Conservation (phyloP, 2,329 filamentous ascomycete species). For the Leptographium lundbergii region DNA sequence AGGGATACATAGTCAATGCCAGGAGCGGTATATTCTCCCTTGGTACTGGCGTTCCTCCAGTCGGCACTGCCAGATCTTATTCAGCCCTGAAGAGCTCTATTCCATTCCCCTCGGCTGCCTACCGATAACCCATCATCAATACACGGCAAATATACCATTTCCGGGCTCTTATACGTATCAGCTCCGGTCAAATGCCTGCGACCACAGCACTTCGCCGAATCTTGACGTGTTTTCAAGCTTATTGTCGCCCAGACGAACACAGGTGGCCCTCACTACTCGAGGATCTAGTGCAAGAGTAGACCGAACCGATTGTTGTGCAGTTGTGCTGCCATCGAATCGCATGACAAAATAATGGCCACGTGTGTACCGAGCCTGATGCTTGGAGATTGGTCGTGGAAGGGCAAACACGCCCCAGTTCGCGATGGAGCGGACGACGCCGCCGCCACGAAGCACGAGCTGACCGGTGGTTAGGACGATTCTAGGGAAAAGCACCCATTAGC, state of each 20-base stretch:
- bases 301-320: conserved; percentile 62
- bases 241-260: conserved; percentile 74
- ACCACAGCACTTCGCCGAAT: conserved; percentile 39
- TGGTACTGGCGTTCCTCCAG: background rate
- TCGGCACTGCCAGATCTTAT: background rate
- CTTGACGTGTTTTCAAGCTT: conserved; percentile 58
- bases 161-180: background rate
- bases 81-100: background rate
- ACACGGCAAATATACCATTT: background rate
- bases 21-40: background rate
- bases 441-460: conserved; percentile 65
- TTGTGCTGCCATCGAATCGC: conserved; percentile 74
- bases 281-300: conserved; percentile 74
- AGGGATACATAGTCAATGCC: background rate
- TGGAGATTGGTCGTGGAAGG: conserved; percentile 66
- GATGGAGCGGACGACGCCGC: conserved; percentile 83
- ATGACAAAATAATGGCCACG: conserved; percentile 95
- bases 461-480: conserved; percentile 85
- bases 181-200: conserved; percentile 18
- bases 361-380: conserved; percentile 72
- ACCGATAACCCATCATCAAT: background rate
- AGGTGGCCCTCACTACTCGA: conserved; percentile 73
- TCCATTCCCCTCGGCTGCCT: background rate
- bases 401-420: conserved; percentile 92
- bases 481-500: background rate